Evolutionary conservation across 495 filamentous ascomycete species (phyloP).

Genomic region (Parmelia sp.): DNA sequence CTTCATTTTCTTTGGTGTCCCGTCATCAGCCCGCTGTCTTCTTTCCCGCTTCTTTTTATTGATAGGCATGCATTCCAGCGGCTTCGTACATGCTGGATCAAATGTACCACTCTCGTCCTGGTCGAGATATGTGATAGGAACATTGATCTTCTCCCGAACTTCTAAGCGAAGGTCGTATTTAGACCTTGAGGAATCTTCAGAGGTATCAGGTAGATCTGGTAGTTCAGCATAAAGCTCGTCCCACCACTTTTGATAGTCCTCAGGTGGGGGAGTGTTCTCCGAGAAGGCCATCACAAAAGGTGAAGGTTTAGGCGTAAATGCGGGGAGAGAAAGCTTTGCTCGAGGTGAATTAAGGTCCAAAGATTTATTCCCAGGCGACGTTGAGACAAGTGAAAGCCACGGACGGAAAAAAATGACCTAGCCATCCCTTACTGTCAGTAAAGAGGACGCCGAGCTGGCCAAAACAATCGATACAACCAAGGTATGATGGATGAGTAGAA

Average conservation of each 20-base stretch:
- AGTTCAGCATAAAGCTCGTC: constrained; percentile 11
- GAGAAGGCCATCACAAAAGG: not conserved
- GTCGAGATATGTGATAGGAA: constrained; percentile 19
- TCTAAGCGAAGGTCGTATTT: constrained; percentile 22
- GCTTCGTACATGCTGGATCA: constrained; percentile 19
- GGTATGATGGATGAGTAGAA: not conserved
- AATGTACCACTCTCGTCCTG: constrained; percentile 24
- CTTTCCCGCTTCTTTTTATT: constrained; percentile 11
- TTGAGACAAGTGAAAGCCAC: not conserved
- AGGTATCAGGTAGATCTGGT: constrained; percentile 1
- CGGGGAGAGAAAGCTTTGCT: not conserved
- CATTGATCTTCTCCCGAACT: constrained; percentile 15
- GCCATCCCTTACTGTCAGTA: not conserved
- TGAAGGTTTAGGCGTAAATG: not conserved
- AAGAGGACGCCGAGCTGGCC: not conserved
- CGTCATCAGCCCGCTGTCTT: constrained; percentile 6
- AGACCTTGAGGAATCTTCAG: not conserved
- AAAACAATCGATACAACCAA: not conserved
- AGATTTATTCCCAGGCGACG: not conserved
- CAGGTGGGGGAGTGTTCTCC: constrained; percentile 4
- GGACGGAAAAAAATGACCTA: not conserved
- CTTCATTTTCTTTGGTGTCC: constrained; percentile 12
- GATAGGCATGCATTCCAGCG: constrained; percentile 1
- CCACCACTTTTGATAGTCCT: constrained; percentile 2
- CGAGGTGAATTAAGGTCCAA: not conserved